phyloP scores from a whole-genome alignment of 2,329 filamentous ascomycete species.

The Arthrobotrys entomopaga region DNA sequence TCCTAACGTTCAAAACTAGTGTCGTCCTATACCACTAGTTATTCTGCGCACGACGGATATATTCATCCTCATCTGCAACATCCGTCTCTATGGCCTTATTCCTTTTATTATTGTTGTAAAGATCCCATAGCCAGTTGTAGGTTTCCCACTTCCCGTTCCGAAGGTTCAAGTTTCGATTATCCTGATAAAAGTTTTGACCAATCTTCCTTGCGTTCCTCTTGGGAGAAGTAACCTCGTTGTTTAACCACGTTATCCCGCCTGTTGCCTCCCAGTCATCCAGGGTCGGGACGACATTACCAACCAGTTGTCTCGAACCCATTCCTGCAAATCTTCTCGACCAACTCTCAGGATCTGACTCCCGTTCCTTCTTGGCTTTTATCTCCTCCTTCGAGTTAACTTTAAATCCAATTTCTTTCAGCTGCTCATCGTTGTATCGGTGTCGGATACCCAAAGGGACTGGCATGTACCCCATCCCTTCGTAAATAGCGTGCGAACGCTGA shows the following conservation, averaged over 20 bases:
- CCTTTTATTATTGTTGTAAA: neutral
- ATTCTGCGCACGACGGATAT: no score
- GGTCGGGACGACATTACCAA: constrained; percentile 8
- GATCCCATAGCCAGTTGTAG: neutral
- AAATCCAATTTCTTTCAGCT: constrained; percentile 3
- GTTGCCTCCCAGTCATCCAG: constrained; percentile 16
- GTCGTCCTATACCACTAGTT: no score
- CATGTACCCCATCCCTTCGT: constrained; percentile 13
- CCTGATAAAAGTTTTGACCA: no score
- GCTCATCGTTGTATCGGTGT: neutral
- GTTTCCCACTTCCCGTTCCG: neutral
- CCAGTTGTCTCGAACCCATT: constrained; percentile 5
- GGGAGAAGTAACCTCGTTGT: constrained; percentile 20
- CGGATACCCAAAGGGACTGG: constrained; percentile 19
- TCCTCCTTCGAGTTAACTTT: constrained; percentile 4
- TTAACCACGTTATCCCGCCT: constrained; percentile 19
- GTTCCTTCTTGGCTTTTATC: neutral
- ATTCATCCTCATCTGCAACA: neutral
- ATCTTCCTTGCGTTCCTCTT: neutral
- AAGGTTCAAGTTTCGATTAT: constrained; percentile 5
- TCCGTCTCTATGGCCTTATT: neutral
- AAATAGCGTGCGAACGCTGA: neutral
- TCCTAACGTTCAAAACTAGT: no score
- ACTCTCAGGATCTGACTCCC: neutral
- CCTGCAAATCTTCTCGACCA: constrained; percentile 15